Percentiles rank a stretch among this genome's conserved stretches.
Evolutionary conservation across 768 basidiomycete species (phyloP).

Genomic region (Tremella mesenterica): DNA sequence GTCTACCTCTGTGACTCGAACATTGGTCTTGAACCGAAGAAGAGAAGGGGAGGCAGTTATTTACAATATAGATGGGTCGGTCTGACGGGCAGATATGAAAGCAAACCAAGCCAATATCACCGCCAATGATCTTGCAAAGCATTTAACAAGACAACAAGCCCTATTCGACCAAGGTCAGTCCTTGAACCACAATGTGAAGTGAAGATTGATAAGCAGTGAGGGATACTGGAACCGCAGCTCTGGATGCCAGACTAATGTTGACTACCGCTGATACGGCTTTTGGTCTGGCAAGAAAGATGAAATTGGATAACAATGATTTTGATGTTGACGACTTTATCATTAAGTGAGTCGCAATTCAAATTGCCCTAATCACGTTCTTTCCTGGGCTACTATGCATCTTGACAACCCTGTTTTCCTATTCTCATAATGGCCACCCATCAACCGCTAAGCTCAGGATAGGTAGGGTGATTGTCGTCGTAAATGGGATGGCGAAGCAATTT

Average conservation of each 20-base stretch:
- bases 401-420: too few species aligned
- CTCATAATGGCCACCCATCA: too few species aligned
- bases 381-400: too few species aligned
- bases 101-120: conserved; percentile 21
- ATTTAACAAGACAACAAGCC: conserved; percentile 7
- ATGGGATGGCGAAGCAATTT: too few species aligned
- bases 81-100: conserved; percentile 13
- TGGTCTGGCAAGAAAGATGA: conserved; percentile 83
- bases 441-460: too few species aligned
- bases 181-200: background rate
- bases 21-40: too few species aligned
- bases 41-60: too few species aligned
- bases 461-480: too few species aligned
- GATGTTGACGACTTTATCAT: conserved; percentile 81
- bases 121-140: conserved; percentile 6
- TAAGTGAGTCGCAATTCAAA: conserved; percentile 17
- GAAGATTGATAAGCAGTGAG: conserved; percentile 40
- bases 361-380: background rate
- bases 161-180: conserved; percentile 16
- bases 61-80: too few species aligned
- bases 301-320: conserved; percentile 76
- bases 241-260: conserved; percentile 75
- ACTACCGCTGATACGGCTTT: conserved; percentile 70
- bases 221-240: conserved; percentile 75
- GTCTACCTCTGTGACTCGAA: too few species aligned